phyloP scores from a whole-genome alignment of 2,329 filamentous ascomycete genomes.

The Fusarium liriodendri region DNA sequence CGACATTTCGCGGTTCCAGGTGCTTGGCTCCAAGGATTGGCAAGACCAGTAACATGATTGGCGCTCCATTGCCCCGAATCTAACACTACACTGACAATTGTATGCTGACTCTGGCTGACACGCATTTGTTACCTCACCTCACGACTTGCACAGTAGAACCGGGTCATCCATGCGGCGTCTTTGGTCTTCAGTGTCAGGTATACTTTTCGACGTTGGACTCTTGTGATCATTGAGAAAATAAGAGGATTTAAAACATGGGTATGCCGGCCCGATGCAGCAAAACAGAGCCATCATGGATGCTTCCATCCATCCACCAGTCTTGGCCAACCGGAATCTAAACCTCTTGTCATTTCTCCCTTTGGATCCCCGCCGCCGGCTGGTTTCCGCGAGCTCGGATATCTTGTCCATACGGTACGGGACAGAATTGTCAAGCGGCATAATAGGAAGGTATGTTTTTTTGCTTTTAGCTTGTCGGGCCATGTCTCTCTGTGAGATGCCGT shows the following conservation, averaged over 20 bases:
- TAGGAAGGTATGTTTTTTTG: background rate
- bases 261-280: background rate
- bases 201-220: background rate
- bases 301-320: conserved; percentile 2
- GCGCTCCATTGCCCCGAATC: background rate
- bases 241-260: background rate
- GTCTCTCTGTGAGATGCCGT: background rate
- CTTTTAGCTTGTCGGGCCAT: background rate
- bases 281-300: background rate
- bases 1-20: background rate
- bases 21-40: conserved; percentile 19
- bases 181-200: background rate
- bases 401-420: conserved; percentile 5
- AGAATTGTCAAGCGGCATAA: background rate
- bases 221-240: background rate
- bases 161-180: conserved; percentile 1
- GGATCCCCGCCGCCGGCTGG: conserved; percentile 8
- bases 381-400: conserved; percentile 19
- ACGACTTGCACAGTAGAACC: background rate
- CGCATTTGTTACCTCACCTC: background rate
- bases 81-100: background rate
- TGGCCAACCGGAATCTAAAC: conserved; percentile 16
- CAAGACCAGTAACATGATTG: conserved; percentile 15
- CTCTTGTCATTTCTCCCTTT: conserved; percentile 6
- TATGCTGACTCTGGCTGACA: conserved; percentile 6